A percentile compares a stretch with the other conserved stretches of the same genome.
These are phyloP conservation scores for Pseudotulostoma volvatum DNA, from an alignment of 495 filamentous ascomycete species.

Conservation along the genomic window DNA sequence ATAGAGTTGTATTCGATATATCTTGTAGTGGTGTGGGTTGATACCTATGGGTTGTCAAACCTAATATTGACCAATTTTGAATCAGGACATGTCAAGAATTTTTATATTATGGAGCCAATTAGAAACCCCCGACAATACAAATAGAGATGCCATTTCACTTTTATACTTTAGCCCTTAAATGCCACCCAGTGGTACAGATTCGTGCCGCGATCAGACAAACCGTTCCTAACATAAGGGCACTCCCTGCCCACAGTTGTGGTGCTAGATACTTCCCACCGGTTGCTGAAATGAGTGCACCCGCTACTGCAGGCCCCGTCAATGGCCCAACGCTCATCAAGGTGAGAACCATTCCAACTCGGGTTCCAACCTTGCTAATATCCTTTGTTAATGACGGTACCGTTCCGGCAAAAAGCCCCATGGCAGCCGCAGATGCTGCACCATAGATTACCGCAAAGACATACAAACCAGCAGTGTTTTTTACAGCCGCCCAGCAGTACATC, in stretches of 20 bases:
- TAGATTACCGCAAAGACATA: conserved; percentile 40
- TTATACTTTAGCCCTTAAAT: no score
- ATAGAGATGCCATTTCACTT: no score
- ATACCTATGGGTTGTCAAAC: no score
- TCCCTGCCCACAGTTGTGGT: conserved; percentile 32
- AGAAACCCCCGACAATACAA: no score
- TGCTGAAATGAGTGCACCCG: conserved; percentile 35
- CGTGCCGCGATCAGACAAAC: conserved; percentile 17
- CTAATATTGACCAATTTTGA: no score
- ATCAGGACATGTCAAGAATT: no score
- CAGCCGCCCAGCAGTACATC: conserved; percentile 39
- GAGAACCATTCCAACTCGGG: conserved; percentile 58
- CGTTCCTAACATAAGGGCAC: conserved; percentile 20
- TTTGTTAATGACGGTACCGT: conserved; percentile 37
- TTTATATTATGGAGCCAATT: no score
- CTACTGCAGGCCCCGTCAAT: conserved; percentile 53
- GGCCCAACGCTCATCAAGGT: conserved; percentile 47
- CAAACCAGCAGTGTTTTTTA: conserved; percentile 26
- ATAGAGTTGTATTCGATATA: no score
- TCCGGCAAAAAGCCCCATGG: conserved; percentile 45
- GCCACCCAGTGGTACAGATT: no score
- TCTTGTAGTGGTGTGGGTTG: no score
- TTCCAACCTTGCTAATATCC: conserved; percentile 45
- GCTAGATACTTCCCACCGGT: conserved; percentile 26
- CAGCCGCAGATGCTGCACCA: conserved; percentile 37